phyloP scores from a whole-genome alignment of 805 yeast species.

The Nakazawaea molendinolei region DNA sequence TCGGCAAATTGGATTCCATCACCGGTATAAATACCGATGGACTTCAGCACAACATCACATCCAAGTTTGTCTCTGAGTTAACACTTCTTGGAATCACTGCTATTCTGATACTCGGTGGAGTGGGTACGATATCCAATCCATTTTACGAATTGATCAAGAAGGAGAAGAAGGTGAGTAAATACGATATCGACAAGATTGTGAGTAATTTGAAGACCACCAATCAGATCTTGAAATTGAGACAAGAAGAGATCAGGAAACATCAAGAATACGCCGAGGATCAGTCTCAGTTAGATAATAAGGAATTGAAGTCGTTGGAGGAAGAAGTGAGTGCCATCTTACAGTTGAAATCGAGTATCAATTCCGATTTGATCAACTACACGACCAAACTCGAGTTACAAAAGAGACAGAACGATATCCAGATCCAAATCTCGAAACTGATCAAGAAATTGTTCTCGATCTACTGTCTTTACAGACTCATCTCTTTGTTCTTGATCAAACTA shows the following conservation, averaged over 20 bases:
- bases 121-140: constrained; percentile 44
- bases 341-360: constrained; percentile 3
- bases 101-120: constrained; percentile 43
- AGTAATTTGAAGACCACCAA: constrained; percentile 36
- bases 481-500: constrained; percentile 33
- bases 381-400: not conserved
- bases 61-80: constrained; percentile 37
- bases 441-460: constrained; percentile 31
- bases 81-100: constrained; percentile 44
- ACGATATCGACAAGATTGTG: constrained; percentile 27
- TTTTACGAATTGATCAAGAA: constrained; percentile 21
- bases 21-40: constrained; percentile 24
- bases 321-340: constrained; percentile 8
- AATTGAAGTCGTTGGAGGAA: constrained; percentile 9
- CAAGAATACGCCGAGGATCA: constrained; percentile 22
- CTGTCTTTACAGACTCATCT: constrained; percentile 41
- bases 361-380: constrained; percentile 3
- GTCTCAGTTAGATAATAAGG: constrained; percentile 17
- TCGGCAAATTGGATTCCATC: constrained; percentile 28
- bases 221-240: constrained; percentile 27
- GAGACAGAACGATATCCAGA: not conserved
- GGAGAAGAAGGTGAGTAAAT: constrained; percentile 20
- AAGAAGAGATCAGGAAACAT: constrained; percentile 23
- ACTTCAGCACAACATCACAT: constrained; percentile 24
- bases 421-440: constrained; percentile 11